Base-by-base conservation (phyloP, 306 rosid species). In the Rosa chinensis region DNA sequence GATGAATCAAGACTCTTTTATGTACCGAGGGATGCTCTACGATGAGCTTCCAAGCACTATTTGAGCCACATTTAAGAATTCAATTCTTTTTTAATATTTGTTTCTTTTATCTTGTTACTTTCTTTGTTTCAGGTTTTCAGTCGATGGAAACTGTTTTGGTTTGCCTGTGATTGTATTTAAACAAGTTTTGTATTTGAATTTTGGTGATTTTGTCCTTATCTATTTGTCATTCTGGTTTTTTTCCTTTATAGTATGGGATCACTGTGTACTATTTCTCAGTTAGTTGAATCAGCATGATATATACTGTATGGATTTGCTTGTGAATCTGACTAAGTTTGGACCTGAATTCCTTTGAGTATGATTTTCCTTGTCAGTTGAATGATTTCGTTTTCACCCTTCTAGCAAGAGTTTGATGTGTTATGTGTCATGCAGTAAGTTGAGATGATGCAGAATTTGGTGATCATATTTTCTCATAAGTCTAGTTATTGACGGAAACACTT, bases 1-100 rank as follows among this genome's bases (percentile, higher is more conserved):
- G 70, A 43, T 75, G 43, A 75, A 23, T 44, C 70, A 75, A 59
- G 40, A 56, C 55, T 18, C 72, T 68, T 67, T 67, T 18, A 58
- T 42, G 43, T 43, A 42, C 70, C 5, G 56, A 75, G 44, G 55
- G 56, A 43, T 58, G 43, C 53, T 59, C 25, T 8, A 21, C 0
- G 44, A 43, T 5, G 56, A 75, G 40, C 55, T 75, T 23, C 45
- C 70, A 75, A 59, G 70, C 43, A 61, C 70, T 25, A 59, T 56
- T 59, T 75, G 44, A 75, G 70, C 69, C 53, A 58, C 43, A 42
- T 74, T 42, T n/a, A n/a, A 10, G 25, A 25, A 55, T 11, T 63
- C 42, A 12, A 6, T 2, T 2, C 5, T 37, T 66, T 63, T 32
- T 13, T 16, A 48, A 12, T 11, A 2, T 14, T 32, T 9, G 0